Base-by-base conservation (phyloP, 2,329 filamentous ascomycete species). In the Cercospora beticola region DNA sequence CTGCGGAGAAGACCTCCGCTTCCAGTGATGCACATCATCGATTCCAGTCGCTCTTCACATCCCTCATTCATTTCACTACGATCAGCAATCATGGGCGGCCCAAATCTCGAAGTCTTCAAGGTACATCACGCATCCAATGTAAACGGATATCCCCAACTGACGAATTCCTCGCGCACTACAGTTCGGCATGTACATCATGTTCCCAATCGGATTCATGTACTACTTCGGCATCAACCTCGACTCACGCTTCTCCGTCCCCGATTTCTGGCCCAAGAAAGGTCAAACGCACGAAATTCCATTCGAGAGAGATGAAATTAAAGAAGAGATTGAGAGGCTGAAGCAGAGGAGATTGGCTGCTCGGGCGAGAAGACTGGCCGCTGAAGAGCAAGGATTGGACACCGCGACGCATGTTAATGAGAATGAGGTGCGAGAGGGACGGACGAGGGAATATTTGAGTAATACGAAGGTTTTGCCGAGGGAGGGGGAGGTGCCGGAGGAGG, bases 181-280 rank as follows among this genome's bases (percentile, higher is more conserved):
- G 94, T 99, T 99, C 81, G 94, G 94, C 84, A 92, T 96, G 87
- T 99, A 99, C 84, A 90, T 99, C 84, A 90, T 97, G 87, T 99
- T 99, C 83, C 95, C 95, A 18, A 98, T 99, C 77, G 93, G 92
- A 76, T 94, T 95, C 85, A 99, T 99, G 95, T 98, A 96, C 86
- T 99, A 99, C 85, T 99, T 98, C 81, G 95, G 95, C 79, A 97
- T 94, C 66, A 99, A 99, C 81, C 92, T 99, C 78, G 95, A 99
- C 82, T 87, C 90, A 74, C 90, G 93, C 72, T 99, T 99, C 85
- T 83, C 87, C 59, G 92, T 98, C 1, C 89, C 91, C 23, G 92
- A 91, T 67, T 99, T 99, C 85, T 99, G 95, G 95, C 95, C 95
- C 30, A 92, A 90, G 76, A 85, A 89, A 4, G 89, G 91, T 71